Base-by-base conservation (phyloP, 2,329 filamentous ascomycete species). In the Alternaria incomplexa region DNA sequence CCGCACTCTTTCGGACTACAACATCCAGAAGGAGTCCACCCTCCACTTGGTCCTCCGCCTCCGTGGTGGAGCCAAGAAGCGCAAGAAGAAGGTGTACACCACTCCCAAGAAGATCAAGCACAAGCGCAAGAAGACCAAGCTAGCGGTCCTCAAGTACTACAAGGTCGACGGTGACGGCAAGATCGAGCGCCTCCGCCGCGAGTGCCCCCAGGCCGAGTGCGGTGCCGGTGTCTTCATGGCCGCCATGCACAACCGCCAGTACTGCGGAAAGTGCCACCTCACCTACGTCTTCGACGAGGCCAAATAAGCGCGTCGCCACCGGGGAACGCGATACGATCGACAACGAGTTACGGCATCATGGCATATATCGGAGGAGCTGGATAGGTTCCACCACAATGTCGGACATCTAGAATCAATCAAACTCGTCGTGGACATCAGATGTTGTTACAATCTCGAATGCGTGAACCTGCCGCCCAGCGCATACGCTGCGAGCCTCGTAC, bases 31-130 rank as follows among this genome's bases (percentile, higher is more conserved):
- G 91, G 95, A 98, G 90, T 94, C 90, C 77, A 99, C 96, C 79
- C 93, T 99, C 75, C 96, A 99, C 87, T 88, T 98, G 78, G 96
- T 99, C 79, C 91, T 99, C 79, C 93, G 96, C 83, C 93, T 99
- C 68, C 96, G 95, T 89, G 96, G 96, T 89, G 96, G 95, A 85
- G 94, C 85, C 83, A 83, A 82, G 80, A 99, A 99, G 93, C 97
- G 98, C 93, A 91, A 96, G 86, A 99, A 99, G 93, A 99, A 99
- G 94, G 96, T 99, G 78, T 99, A 99, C 92, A 98, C 93, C 84
- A 99, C 96, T 81, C 96, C 96, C 85, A 99, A 99, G 94, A 99
- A 99, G 93, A 99, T 99, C 92, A 99, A 99, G 96, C 96, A 99
- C 91, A 99, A 99, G 94, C 92, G 93, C 89, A 99, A 98, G 93